Evolutionary conservation across 129 eudicot genomes (phyloP).

Genomic region (Lonicera japonica): DNA sequence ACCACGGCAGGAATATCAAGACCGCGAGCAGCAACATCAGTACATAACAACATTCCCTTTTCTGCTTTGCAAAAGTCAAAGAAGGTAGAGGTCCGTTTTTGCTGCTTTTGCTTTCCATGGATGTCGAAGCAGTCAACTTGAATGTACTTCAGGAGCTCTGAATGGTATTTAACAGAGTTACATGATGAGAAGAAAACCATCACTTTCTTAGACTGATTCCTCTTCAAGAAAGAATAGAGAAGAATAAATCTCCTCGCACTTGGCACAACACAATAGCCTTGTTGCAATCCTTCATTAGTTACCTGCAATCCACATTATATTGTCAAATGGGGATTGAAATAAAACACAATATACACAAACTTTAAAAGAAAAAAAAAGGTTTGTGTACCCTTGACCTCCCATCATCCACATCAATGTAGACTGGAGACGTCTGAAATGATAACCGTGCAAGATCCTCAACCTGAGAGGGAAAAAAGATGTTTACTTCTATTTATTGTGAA

Average conservation of each 20-base stretch:
- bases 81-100: slow-evolving; percentile 71
- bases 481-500: background rate
- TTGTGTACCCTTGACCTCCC: slow-evolving; percentile 69
- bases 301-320: slow-evolving; percentile 41
- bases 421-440: slow-evolving; percentile 69
- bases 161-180: slow-evolving; percentile 74
- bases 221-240: slow-evolving; percentile 79
- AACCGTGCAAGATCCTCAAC: slow-evolving; percentile 92
- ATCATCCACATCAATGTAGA: slow-evolving; percentile 77
- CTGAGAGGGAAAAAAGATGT: slow-evolving; percentile 24
- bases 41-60: slow-evolving; percentile 80
- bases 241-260: slow-evolving; percentile 66
- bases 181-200: slow-evolving; percentile 96
- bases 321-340: background rate
- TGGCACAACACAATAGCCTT: slow-evolving; percentile 84
- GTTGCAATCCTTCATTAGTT: slow-evolving; percentile 85
- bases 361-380: background rate
- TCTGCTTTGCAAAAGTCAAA: slow-evolving; percentile 73
- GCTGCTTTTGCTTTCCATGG: slow-evolving; percentile 83
- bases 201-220: slow-evolving; percentile 66
- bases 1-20: slow-evolving; percentile 97
- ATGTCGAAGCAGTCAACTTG: slow-evolving; percentile 63
- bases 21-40: slow-evolving; percentile 97
- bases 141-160: slow-evolving; percentile 65
- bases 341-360: background rate